phyloP scores from a whole-genome alignment of 495 filamentous ascomycete genomes.

The Xylaria grammica region DNA sequence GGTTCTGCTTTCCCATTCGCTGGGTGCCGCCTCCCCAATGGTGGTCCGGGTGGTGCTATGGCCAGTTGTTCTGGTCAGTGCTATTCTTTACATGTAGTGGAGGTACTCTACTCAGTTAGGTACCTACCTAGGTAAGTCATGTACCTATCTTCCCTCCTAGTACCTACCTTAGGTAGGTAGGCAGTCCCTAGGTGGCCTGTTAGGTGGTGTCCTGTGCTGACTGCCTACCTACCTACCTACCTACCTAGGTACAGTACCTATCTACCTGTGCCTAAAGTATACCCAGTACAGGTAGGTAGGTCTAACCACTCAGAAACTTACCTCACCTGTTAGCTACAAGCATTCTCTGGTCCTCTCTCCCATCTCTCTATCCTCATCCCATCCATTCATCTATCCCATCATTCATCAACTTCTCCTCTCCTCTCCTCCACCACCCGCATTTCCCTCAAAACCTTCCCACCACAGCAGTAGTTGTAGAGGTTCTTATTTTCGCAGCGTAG shows the following conservation, averaged over 20 bases:
- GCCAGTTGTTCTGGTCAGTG: too few species aligned
- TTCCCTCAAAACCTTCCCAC: constrained; percentile 41
- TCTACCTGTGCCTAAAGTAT: neutral
- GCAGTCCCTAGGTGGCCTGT: neutral
- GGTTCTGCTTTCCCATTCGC: constrained; percentile 21
- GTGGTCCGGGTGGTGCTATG: constrained; percentile 7
- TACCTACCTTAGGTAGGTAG: too few species aligned
- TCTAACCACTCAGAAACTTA: neutral
- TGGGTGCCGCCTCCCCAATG: neutral
- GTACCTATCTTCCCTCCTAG: too few species aligned
- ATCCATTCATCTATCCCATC: constrained; percentile 35
- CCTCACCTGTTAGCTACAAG: neutral
- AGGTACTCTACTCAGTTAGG: too few species aligned
- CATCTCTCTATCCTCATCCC: constrained; percentile 33
- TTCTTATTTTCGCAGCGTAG: constrained; percentile 32
- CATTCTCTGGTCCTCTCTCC: constrained; percentile 15
- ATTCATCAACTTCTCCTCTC: constrained; percentile 49
- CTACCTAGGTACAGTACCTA: neutral
- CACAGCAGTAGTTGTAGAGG: constrained; percentile 33
- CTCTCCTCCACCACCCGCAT: constrained; percentile 32
- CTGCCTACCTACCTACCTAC: neutral
- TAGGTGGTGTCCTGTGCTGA: constrained; percentile 14
- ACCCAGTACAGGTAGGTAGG: neutral
- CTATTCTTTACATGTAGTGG: too few species aligned
- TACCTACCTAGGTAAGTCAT: neutral